phyloP scores from a whole-genome alignment of 129 eudicot species.

The Ambrosia trifida region DNA sequence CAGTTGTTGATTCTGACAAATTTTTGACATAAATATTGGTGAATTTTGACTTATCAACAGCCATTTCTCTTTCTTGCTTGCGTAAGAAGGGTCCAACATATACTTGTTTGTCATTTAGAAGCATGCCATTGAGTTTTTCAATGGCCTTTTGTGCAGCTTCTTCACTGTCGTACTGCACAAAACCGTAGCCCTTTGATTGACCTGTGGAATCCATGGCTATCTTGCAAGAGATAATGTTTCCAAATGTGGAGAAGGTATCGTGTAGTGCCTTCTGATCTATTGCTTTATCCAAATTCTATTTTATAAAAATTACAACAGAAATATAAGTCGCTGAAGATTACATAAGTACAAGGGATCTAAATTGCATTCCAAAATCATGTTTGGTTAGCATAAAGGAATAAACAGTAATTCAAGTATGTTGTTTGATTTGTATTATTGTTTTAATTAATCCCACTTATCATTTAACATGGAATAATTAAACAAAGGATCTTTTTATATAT shows the following conservation, averaged over 20 bases:
- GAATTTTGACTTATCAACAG: constrained; percentile 56
- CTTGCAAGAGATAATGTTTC: constrained; percentile 83
- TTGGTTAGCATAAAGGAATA: too few species aligned
- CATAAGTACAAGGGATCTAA: too few species aligned
- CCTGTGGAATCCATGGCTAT: constrained; percentile 70
- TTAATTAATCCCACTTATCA: too few species aligned
- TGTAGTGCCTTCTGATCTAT: constrained; percentile 81
- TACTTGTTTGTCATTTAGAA: constrained; percentile 72
- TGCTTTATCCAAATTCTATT: constrained; percentile 76
- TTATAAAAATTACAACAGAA: background rate
- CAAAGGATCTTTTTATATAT: too few species aligned
- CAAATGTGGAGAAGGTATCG: constrained; percentile 71
- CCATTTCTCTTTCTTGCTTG: constrained; percentile 68
- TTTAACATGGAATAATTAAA: too few species aligned
- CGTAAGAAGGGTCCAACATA: constrained; percentile 74
- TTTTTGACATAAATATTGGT: constrained; percentile 79
- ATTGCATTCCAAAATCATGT: too few species aligned
- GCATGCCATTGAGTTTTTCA: constrained; percentile 41
- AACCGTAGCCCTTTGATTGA: constrained; percentile 81
- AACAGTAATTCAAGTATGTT: too few species aligned
- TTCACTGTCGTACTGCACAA: constrained; percentile 81
- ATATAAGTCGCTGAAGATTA: background rate
- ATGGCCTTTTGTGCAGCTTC: constrained; percentile 70
- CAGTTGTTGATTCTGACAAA: constrained; percentile 60
- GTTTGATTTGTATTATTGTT: too few species aligned